Evolutionary conservation across 371 early-diverging fungal species (phyloP).

Genomic region (Lichtheimia corymbifera): DNA sequence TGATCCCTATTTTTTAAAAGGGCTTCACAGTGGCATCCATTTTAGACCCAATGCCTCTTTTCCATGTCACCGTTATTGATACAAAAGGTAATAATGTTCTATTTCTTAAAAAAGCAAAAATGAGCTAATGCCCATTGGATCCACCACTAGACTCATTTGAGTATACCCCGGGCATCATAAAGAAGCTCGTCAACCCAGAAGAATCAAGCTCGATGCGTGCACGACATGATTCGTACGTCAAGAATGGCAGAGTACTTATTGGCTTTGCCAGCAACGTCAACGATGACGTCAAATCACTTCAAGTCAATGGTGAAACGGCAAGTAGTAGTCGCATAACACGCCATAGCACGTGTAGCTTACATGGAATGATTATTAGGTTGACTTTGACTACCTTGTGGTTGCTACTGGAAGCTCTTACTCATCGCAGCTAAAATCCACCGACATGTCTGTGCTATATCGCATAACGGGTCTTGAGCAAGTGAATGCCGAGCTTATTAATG

Average conservation of each 20-base stretch:
- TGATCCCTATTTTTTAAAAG: slow-evolving; percentile 14
- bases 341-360: neutral
- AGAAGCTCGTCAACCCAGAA: slow-evolving; percentile 28
- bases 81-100: slow-evolving; percentile 22
- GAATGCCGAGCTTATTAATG: slow-evolving; percentile 53
- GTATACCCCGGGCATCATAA: slow-evolving; percentile 41
- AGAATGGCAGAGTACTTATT: slow-evolving; percentile 43
- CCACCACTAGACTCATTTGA: slow-evolving; percentile 29
- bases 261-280: slow-evolving; percentile 35
- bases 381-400: slow-evolving; percentile 65
- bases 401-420: slow-evolving; percentile 68
- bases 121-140: neutral
- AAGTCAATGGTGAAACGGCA: slow-evolving; percentile 30
- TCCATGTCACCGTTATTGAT: slow-evolving; percentile 47
- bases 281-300: slow-evolving; percentile 24
- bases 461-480: slow-evolving; percentile 24
- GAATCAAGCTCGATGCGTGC: slow-evolving; percentile 29
- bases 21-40: slow-evolving; percentile 46
- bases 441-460: slow-evolving; percentile 39
- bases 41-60: slow-evolving; percentile 46
- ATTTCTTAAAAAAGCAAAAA: slow-evolving; percentile 7
- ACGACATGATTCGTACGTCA: slow-evolving; percentile 35
- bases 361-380: slow-evolving; percentile 6
- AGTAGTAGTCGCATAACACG: slow-evolving; percentile 5
- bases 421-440: slow-evolving; percentile 44